Evolutionary conservation across 1,139 yeast genomes (phyloP).

Genomic region (Suhomyces bokatorum): DNA sequence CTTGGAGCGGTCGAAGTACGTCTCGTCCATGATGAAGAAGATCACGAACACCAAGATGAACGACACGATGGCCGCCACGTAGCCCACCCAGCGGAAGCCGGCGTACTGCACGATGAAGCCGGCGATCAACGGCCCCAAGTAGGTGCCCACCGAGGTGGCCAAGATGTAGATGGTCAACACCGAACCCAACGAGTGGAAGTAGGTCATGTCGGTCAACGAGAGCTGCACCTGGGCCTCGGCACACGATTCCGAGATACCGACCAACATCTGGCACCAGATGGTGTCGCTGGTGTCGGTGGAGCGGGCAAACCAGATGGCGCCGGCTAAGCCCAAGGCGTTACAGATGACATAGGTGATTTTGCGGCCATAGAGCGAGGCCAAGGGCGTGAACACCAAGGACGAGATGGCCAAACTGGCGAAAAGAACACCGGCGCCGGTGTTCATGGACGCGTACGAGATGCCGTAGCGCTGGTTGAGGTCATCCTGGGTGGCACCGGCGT

Average conservation of each 20-base stretch:
- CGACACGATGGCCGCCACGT: slow-evolving; percentile 28
- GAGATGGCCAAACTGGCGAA: slow-evolving; percentile 35
- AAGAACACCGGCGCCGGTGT: slow-evolving; percentile 41
- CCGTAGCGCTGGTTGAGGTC: slow-evolving; percentile 32
- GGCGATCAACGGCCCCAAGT: slow-evolving; percentile 38
- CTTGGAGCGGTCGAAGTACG: slow-evolving; percentile 24
- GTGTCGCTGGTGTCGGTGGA: slow-evolving; percentile 29
- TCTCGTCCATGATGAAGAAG: slow-evolving; percentile 26
- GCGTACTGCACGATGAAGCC: slow-evolving; percentile 26
- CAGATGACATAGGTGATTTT: slow-evolving; percentile 34
- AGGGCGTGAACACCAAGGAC: slow-evolving; percentile 36
- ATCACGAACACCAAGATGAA: slow-evolving; percentile 23
- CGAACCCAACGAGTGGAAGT: slow-evolving; percentile 41
- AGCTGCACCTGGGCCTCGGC: slow-evolving; percentile 43
- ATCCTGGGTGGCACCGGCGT: slow-evolving; percentile 40
- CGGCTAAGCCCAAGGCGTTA: slow-evolving; percentile 28
- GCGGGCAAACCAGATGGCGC: slow-evolving; percentile 37
- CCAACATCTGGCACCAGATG: slow-evolving; percentile 39
- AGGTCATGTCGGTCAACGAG: slow-evolving; percentile 34
- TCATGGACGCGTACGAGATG: slow-evolving; percentile 36
- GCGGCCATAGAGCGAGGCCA: slow-evolving; percentile 35
- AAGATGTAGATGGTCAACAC: slow-evolving; percentile 40
- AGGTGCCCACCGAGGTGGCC: slow-evolving; percentile 40
- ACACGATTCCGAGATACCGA: slow-evolving; percentile 36
- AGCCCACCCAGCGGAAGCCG: slow-evolving; percentile 41